Evolutionary conservation across 2,329 filamentous ascomycete genomes (phyloP).

Genomic region (Trichocomaceae sp.): DNA sequence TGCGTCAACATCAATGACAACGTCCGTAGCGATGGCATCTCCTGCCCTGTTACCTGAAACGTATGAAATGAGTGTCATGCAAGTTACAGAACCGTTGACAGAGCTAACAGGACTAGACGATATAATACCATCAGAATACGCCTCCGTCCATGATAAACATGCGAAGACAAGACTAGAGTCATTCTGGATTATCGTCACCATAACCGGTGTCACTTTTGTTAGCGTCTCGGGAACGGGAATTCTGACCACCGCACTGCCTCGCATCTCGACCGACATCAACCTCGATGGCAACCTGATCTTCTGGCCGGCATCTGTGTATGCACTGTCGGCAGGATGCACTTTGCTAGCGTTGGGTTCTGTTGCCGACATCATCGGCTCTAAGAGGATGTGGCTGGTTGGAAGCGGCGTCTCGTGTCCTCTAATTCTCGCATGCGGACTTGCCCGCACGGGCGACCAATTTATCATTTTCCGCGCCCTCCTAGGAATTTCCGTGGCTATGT

Average conservation of each 20-base stretch:
- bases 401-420: conserved; percentile 36
- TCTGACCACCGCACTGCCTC: background rate
- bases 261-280: conserved; percentile 14
- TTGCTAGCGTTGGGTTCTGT: conserved; percentile 45
- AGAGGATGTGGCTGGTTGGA: conserved; percentile 41
- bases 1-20: too few relatives aligned
- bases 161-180: too few relatives aligned
- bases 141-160: too few relatives aligned
- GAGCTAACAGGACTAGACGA: too few relatives aligned
- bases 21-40: too few relatives aligned
- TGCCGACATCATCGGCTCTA: conserved; percentile 43
- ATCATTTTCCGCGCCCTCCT: conserved; percentile 41
- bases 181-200: background rate
- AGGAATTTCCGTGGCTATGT: conserved; percentile 40
- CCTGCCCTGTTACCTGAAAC: too few relatives aligned
- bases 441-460: conserved; percentile 32
- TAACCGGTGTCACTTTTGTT: background rate
- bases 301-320: conserved; percentile 24
- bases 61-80: too few relatives aligned
- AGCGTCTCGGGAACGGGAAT: background rate
- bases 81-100: too few relatives aligned
- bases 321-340: conserved; percentile 40
- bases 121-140: too few relatives aligned
- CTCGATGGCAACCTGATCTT: conserved; percentile 18
- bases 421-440: conserved; percentile 36